Evolutionary conservation across 2,329 filamentous ascomycete species (phyloP).

Genomic region (Colletotrichum cuscutae): DNA sequence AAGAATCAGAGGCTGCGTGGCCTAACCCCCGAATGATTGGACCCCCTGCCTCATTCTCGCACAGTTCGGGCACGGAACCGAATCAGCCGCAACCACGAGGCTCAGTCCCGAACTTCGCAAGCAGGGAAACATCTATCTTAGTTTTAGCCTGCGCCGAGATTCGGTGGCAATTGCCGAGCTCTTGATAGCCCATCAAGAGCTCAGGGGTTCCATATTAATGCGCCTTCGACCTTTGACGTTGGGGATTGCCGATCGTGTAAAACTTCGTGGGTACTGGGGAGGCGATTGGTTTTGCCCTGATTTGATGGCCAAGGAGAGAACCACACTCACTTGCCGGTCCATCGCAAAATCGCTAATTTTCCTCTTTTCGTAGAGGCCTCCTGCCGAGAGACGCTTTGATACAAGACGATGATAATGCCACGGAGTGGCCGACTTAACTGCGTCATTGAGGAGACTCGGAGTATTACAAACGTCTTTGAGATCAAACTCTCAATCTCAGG

Average conservation of each 20-base stretch:
- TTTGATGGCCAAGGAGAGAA: not conserved
- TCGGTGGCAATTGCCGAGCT: not conserved
- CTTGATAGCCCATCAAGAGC: not conserved
- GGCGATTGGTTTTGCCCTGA: not conserved
- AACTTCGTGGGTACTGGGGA: not conserved
- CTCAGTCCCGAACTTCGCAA: not conserved
- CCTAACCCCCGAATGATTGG: not conserved
- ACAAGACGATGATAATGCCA: not conserved
- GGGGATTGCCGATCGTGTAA: not conserved
- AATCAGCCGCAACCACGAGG: not conserved
- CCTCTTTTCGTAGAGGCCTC: not conserved
- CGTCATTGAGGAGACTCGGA: not conserved
- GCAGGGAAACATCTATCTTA: not conserved
- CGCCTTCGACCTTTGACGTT: not conserved
- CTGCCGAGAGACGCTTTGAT: not conserved
- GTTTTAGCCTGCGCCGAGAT: not conserved
- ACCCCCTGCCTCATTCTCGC: not conserved
- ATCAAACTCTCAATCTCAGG: too few species aligned
- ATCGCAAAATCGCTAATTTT: not conserved
- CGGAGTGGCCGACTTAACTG: not conserved
- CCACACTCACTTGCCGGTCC: not conserved
- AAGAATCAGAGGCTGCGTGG: not conserved
- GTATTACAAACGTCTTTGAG: too few species aligned
- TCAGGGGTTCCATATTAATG: not conserved
- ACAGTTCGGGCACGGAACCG: not conserved